These are phyloP conservation scores for Yarrowia sp. DNA, from an alignment of 805 yeast genomes.

Conservation along the genomic window DNA sequence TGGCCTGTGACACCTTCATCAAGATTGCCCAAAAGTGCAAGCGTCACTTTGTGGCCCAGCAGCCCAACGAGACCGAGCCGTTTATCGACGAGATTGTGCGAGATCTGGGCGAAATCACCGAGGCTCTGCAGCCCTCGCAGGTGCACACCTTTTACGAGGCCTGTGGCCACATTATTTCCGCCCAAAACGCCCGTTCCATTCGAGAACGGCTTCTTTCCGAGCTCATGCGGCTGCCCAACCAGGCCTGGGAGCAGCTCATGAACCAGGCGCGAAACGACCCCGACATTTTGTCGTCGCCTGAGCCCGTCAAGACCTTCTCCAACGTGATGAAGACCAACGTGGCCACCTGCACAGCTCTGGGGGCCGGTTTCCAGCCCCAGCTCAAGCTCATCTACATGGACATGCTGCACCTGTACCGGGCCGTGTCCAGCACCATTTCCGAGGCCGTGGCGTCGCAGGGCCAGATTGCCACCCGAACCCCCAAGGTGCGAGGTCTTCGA, in stretches of 20 bases:
- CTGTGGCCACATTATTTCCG: slow-evolving; percentile 88
- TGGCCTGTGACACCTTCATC: slow-evolving; percentile 99
- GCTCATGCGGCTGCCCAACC: slow-evolving; percentile 86
- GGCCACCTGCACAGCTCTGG: slow-evolving; percentile 90
- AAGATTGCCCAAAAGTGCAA: slow-evolving; percentile 94
- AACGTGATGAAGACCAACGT: slow-evolving; percentile 94
- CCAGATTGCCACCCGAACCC: slow-evolving; percentile 86
- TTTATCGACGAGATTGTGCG: slow-evolving; percentile 86
- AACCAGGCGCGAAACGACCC: slow-evolving; percentile 83
- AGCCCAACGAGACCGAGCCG: slow-evolving; percentile 81
- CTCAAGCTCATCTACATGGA: slow-evolving; percentile 81
- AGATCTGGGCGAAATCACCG: slow-evolving; percentile 79
- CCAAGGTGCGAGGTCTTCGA: slow-evolving; percentile 90
- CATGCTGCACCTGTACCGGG: slow-evolving; percentile 83
- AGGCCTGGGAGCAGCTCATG: slow-evolving; percentile 90
- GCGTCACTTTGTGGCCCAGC: slow-evolving; percentile 87
- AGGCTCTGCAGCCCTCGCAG: slow-evolving; percentile 93
- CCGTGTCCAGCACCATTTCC: slow-evolving; percentile 83
- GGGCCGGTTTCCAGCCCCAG: slow-evolving; percentile 86
- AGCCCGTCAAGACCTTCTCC: slow-evolving; percentile 87
- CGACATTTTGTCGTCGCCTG: slow-evolving; percentile 65
- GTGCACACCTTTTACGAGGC: slow-evolving; percentile 98
- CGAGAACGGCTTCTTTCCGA: slow-evolving; percentile 71
- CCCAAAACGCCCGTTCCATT: slow-evolving; percentile 66
- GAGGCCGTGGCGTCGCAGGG: slow-evolving; percentile 77